These are phyloP conservation scores for Vigna trinervia DNA, from an alignment of 306 rosid species.

Conservation along the genomic window DNA sequence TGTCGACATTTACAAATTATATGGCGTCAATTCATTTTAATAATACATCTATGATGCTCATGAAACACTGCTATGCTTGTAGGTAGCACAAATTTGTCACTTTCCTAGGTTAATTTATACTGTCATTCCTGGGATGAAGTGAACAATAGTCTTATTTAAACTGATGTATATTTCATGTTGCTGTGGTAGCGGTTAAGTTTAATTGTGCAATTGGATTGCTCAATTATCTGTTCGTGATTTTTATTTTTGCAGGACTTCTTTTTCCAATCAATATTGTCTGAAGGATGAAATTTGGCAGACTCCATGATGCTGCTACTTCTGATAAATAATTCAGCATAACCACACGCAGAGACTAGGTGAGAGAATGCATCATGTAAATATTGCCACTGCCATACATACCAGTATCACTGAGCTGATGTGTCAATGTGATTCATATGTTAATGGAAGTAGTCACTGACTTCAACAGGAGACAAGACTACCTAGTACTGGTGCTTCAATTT, in stretches of 20 bases:
- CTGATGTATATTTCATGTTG: slow-evolving; percentile 41
- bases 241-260: slow-evolving; percentile 58
- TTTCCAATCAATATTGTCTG: slow-evolving; percentile 39
- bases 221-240: slow-evolving; percentile 45
- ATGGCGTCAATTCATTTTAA: neutral
- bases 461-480: slow-evolving; percentile 3
- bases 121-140: slow-evolving; percentile 32
- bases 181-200: slow-evolving; percentile 38
- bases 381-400: neutral
- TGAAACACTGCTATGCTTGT: slow-evolving; percentile 39
- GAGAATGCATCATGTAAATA: slow-evolving; percentile 43
- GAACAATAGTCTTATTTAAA: slow-evolving; percentile 28
- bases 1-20: slow-evolving; percentile 4
- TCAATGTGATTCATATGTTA: slow-evolving; percentile 31
- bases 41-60: slow-evolving; percentile 27
- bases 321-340: slow-evolving; percentile 40
- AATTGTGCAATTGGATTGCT: slow-evolving; percentile 36
- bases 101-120: slow-evolving; percentile 21
- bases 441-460: slow-evolving; percentile 27
- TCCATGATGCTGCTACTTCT: slow-evolving; percentile 39
- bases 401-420: slow-evolving; percentile 13
- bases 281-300: slow-evolving; percentile 38
- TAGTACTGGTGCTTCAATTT: slow-evolving; percentile 12
- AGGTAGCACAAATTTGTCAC: slow-evolving; percentile 39
- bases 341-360: slow-evolving; percentile 2